These are phyloP conservation scores for Chamaecrista fasciculata DNA, from an alignment of 306 rosid genomes.

Conservation along the genomic window DNA sequence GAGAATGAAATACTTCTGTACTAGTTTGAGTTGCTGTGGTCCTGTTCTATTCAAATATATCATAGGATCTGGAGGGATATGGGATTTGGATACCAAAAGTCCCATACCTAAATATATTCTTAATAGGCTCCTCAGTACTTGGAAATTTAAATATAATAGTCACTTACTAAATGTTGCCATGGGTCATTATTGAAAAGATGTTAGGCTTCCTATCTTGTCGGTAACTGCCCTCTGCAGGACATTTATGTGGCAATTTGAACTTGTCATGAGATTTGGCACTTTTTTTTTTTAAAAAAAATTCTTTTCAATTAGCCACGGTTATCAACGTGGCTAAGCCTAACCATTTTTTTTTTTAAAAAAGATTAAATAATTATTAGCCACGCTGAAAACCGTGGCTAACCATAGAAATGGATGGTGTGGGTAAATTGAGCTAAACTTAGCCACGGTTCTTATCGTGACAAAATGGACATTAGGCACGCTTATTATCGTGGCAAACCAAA, in stretches of 20 bases:
- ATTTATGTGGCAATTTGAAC: not conserved
- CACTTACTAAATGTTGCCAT: not conserved
- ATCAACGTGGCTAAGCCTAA: too few species aligned
- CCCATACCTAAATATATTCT: not conserved
- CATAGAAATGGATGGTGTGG: too few species aligned
- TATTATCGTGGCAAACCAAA: too few species aligned
- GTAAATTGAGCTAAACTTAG: too few species aligned
- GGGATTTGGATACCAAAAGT: not conserved
- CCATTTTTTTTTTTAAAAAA: too few species aligned
- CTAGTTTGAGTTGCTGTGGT: not conserved
- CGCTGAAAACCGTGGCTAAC: too few species aligned
- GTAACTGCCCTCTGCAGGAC: not conserved
- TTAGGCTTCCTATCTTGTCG: not conserved
- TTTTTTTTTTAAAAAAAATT: not conserved
- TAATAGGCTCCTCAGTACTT: not conserved
- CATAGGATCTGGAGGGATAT: not conserved
- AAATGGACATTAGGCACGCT: too few species aligned
- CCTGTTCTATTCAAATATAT: not conserved
- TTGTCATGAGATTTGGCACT: constrained; percentile 14
- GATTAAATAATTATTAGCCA: too few species aligned
- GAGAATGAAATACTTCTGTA: not conserved
- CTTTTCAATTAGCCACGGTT: too few species aligned
- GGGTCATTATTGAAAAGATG: not conserved
- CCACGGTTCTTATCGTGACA: too few species aligned
- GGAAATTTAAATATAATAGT: not conserved